These are phyloP conservation scores for Pichia sp. DNA, from an alignment of 1,139 yeast genomes.

Conservation along the genomic window DNA sequence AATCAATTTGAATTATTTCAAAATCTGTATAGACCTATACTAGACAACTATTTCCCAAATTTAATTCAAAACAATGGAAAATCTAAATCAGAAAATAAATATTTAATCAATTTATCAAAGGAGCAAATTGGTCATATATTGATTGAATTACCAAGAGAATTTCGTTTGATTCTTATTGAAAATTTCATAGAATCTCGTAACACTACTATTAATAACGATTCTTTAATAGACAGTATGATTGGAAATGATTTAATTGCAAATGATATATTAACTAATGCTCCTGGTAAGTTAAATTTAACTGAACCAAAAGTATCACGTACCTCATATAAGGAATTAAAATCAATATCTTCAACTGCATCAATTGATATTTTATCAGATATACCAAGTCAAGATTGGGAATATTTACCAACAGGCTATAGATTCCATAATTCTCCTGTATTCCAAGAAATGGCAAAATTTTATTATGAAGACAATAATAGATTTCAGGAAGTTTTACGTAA, in stretches of 20 bases:
- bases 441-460: conserved; percentile 32
- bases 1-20: conserved; percentile 70
- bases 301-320: not conserved
- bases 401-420: conserved; percentile 24
- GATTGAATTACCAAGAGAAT: conserved; percentile 46
- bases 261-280: conserved; percentile 24
- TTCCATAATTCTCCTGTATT: conserved; percentile 30
- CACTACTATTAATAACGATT: no score
- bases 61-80: conserved; percentile 18
- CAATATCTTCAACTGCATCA: not conserved
- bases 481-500: conserved; percentile 35
- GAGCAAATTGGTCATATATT: conserved; percentile 31
- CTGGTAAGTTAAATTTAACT: not conserved
- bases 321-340: conserved; percentile 6
- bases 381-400: conserved; percentile 29
- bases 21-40: conserved; percentile 63
- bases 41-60: conserved; percentile 39
- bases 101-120: conserved; percentile 21
- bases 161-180: conserved; percentile 41
- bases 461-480: conserved; percentile 3
- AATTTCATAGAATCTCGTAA: conserved; percentile 31
- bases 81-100: conserved; percentile 1
- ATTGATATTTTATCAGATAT: conserved; percentile 8
- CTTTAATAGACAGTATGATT: not conserved
- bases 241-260: not conserved